phyloP scores from a whole-genome alignment of 495 filamentous ascomycete genomes.

The Penicillium atrosanguineum region DNA sequence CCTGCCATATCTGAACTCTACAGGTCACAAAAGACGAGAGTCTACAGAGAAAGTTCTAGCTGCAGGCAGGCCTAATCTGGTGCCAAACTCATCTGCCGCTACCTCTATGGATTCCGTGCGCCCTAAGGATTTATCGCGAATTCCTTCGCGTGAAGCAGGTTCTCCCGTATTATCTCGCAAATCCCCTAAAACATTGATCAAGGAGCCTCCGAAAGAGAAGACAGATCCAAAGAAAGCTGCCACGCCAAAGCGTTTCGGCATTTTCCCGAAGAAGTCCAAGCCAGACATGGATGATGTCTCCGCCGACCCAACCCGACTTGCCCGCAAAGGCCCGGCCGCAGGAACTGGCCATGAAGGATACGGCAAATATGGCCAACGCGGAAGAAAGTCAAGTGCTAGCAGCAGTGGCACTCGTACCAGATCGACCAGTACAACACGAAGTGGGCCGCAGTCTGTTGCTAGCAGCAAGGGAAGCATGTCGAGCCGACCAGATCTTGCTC shows the following conservation, averaged over 20 bases:
- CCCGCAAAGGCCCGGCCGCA: conserved; percentile 79
- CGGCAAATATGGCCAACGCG: conserved; percentile 63
- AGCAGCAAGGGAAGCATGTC: conserved; percentile 54
- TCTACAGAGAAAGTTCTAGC: conserved; percentile 34
- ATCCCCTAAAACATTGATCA: conserved; percentile 27
- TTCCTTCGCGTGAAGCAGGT: conserved; percentile 40
- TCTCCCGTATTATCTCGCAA: conserved; percentile 34
- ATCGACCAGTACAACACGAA: conserved; percentile 56
- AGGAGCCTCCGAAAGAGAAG: conserved; percentile 22
- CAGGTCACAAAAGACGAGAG: conserved; percentile 41
- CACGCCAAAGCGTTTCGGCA: conserved; percentile 61
- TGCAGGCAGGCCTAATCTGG: conserved; percentile 6
- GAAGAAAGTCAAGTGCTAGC: conserved; percentile 47
- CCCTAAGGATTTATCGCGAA: conserved; percentile 33
- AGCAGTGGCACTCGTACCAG: conserved; percentile 47
- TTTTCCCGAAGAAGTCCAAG: conserved; percentile 75
- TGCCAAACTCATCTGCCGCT: conserved; percentile 25
- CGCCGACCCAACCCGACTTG: conserved; percentile 52
- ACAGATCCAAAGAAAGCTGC: conserved; percentile 26
- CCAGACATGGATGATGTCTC: conserved; percentile 51
- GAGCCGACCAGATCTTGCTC: conserved; percentile 50
- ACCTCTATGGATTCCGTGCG: conserved; percentile 40
- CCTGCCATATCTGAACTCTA: conserved; percentile 46
- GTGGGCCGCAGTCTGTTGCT: conserved; percentile 42
- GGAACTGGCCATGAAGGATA: conserved; percentile 98